Conservation (phyloP, 257 asterid species). For the Solanum lignicaule region DNA sequence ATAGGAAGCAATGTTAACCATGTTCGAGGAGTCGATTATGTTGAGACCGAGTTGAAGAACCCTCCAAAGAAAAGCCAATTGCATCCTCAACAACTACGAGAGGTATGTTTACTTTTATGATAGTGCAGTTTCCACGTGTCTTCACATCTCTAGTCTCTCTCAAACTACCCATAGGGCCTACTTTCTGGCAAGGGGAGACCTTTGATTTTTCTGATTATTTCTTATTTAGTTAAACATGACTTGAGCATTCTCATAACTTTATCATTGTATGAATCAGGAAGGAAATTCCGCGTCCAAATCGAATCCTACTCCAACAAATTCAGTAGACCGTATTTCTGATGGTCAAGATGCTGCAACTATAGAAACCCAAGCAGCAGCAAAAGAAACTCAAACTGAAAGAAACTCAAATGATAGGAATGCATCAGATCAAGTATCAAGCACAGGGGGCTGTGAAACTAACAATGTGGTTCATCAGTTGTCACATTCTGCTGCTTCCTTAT, state of each 20-base stretch:
- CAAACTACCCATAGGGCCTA: background rate
- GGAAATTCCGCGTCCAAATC: background rate
- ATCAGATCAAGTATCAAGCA: background rate
- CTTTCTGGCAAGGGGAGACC: slow-evolving; percentile 2
- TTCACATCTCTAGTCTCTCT: background rate
- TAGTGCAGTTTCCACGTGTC: background rate
- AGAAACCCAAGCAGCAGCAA: background rate
- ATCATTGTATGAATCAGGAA: background rate
- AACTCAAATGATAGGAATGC: background rate
- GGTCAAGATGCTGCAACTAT: background rate
- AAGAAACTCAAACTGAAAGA: background rate
- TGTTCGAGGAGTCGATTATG: background rate
- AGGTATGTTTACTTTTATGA: slow-evolving; percentile 8
- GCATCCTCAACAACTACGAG: background rate
- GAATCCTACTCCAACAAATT: background rate
- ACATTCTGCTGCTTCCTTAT: background rate
- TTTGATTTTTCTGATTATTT: background rate
- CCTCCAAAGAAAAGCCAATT: background rate
- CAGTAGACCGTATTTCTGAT: background rate
- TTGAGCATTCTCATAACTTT: background rate
- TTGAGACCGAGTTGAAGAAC: background rate
- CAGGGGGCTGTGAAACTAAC: background rate
- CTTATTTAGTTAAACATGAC: background rate
- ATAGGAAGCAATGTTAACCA: background rate
- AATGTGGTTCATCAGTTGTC: background rate